Conservation (phyloP, 352 stramenopile species). For the Elongisporangium anandrum region DNA sequence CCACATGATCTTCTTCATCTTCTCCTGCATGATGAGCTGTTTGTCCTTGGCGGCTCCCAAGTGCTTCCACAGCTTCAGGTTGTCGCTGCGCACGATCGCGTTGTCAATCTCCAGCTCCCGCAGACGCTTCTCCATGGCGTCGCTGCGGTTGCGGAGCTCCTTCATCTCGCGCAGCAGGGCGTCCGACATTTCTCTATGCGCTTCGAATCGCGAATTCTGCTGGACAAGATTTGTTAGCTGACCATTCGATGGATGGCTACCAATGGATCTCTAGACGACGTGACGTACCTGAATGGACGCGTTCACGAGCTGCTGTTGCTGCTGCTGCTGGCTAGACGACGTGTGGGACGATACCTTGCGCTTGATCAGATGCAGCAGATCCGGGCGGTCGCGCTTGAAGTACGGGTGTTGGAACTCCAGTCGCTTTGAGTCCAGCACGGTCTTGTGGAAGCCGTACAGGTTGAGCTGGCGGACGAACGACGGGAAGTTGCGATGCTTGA, state of each 20-base stretch:
- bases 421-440: conserved; percentile 87
- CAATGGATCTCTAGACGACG: background rate
- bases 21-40: conserved; percentile 87
- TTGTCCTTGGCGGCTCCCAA: conserved; percentile 83
- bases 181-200: conserved; percentile 74
- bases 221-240: background rate
- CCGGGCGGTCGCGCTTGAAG: conserved; percentile 84
- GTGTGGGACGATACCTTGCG: conserved; percentile 74
- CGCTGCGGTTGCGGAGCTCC: conserved; percentile 72
- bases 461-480: conserved; percentile 94
- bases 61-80: conserved; percentile 87
- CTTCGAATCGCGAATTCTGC: conserved; percentile 65
- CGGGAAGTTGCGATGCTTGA: conserved; percentile 92
- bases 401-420: conserved; percentile 93
- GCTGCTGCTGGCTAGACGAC: conserved; percentile 30
- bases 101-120: conserved; percentile 85
- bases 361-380: conserved; percentile 87
- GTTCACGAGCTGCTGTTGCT: conserved; percentile 40
- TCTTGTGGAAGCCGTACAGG: conserved; percentile 93
- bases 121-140: conserved; percentile 86
- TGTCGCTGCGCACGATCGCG: conserved; percentile 85
- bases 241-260: background rate
- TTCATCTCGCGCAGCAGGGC: conserved; percentile 82
- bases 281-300: conserved; percentile 45
- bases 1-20: conserved; percentile 92